A percentile compares a stretch with the other conserved stretches of the same genome.
These are phyloP conservation scores for Aspergillus tanneri DNA, from an alignment of 2,329 filamentous ascomycete species.

Conservation along the genomic window DNA sequence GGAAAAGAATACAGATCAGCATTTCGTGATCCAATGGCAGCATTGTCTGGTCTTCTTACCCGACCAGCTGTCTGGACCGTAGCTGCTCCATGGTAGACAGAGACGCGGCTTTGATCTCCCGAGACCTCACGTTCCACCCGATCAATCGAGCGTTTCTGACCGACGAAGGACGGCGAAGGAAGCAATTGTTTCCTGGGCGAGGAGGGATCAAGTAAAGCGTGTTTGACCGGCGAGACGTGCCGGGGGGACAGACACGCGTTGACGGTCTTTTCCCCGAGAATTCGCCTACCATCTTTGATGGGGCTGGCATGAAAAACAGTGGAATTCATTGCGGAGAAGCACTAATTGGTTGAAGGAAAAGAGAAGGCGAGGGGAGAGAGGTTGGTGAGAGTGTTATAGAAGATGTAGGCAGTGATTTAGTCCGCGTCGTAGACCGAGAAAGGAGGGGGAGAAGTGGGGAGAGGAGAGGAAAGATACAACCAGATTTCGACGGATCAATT, in stretches of 20 bases:
- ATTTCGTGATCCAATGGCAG: neutral
- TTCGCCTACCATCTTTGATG: conserved; percentile 38
- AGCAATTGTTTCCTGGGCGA: conserved; percentile 34
- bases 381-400: neutral
- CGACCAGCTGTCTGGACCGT: neutral
- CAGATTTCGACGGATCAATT: neutral
- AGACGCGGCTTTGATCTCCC: conserved; percentile 22
- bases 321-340: conserved; percentile 7
- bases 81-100: conserved; percentile 1
- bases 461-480: too few relatives aligned
- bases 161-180: conserved; percentile 35
- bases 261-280: conserved; percentile 43
- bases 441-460: neutral
- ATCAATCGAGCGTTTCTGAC: conserved; percentile 43
- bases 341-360: neutral
- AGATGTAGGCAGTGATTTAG: neutral
- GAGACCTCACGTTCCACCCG: conserved; percentile 30
- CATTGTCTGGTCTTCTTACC: neutral
- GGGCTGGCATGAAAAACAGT: conserved; percentile 30
- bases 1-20: neutral
- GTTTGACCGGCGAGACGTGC: conserved; percentile 30
- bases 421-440: neutral
- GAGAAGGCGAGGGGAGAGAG: neutral
- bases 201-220: conserved; percentile 23
- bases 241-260: conserved; percentile 41